Percentiles rank a stretch among this genome's conserved stretches.
Evolutionary conservation across 139 green algal genomes (phyloP).

Genomic region (Chlamydomonas schloesseri): DNA sequence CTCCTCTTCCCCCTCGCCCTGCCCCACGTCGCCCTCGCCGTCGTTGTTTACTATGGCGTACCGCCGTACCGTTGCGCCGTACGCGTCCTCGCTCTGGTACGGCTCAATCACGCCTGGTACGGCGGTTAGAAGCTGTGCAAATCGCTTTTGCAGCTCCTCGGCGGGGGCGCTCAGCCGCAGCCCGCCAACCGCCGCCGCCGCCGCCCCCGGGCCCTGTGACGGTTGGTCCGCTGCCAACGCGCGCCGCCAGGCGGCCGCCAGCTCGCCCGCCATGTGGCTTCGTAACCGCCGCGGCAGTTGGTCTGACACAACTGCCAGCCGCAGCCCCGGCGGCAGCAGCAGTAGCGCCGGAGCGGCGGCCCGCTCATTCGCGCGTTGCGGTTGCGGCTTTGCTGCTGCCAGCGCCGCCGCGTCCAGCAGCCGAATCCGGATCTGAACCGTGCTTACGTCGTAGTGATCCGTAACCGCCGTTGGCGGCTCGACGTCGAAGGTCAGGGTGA

Average conservation of each 20-base stretch:
- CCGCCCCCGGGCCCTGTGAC: background rate
- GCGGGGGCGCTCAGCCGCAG: background rate
- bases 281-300: conserved; percentile 7
- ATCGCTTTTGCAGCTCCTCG: conserved; percentile 4
- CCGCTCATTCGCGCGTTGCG: no score
- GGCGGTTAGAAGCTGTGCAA: conserved; percentile 40
- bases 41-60: conserved; percentile 46
- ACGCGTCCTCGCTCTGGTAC: conserved; percentile 50
- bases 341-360: no score
- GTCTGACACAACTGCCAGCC: background rate
- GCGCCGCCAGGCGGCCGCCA: background rate
- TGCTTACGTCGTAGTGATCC: conserved; percentile 19
- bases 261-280: background rate
- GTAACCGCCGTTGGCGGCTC: background rate
- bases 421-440: background rate
- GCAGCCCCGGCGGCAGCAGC: background rate
- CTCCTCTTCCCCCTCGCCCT: background rate
- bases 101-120: conserved; percentile 54
- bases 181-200: background rate
- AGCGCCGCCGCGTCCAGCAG: background rate
- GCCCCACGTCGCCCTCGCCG: no score
- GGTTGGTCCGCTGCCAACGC: background rate
- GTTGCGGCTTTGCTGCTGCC: no score
- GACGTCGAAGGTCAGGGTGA: conserved; percentile 7
- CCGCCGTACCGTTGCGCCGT: conserved; percentile 56